These are phyloP conservation scores for Priceomyces castillae DNA, from an alignment of 805 yeast genomes.

Conservation along the genomic window DNA sequence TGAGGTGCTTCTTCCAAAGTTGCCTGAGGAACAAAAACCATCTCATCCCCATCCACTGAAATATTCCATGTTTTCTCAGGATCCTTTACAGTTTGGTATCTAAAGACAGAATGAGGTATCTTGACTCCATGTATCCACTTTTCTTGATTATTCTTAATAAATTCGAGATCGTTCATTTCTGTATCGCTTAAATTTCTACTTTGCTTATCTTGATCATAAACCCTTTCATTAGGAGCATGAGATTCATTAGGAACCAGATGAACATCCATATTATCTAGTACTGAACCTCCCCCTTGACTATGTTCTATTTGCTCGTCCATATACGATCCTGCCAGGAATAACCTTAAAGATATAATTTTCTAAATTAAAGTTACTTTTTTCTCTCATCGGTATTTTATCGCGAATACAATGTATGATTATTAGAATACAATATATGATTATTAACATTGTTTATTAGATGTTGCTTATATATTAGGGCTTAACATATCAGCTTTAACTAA, in stretches of 20 bases:
- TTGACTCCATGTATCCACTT: conserved; percentile 30
- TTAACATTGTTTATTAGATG: neutral
- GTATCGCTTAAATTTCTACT: neutral
- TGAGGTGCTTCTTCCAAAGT: conserved; percentile 22
- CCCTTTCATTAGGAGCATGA: neutral
- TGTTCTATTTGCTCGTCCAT: neutral
- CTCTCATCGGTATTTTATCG: neutral
- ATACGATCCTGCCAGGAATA: too few relatives aligned
- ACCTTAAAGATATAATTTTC: too few relatives aligned
- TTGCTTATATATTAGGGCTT: conserved; percentile 38
- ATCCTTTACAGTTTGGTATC: conserved; percentile 16
- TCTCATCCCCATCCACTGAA: conserved; percentile 11
- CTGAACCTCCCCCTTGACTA: neutral
- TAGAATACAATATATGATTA: too few relatives aligned
- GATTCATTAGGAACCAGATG: neutral
- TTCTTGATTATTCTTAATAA: conserved; percentile 2
- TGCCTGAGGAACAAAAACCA: conserved; percentile 20
- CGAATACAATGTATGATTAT: neutral
- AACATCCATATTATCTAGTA: neutral
- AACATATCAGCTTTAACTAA: conserved; percentile 46
- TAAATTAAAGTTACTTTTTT: too few relatives aligned
- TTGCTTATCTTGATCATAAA: neutral
- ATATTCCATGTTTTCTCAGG: conserved; percentile 1
- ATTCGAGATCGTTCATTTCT: neutral
- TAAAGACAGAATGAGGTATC: conserved; percentile 26